These are phyloP conservation scores for Juglanconis oblonga DNA, from an alignment of 2,329 filamentous ascomycete species.

Conservation along the genomic window DNA sequence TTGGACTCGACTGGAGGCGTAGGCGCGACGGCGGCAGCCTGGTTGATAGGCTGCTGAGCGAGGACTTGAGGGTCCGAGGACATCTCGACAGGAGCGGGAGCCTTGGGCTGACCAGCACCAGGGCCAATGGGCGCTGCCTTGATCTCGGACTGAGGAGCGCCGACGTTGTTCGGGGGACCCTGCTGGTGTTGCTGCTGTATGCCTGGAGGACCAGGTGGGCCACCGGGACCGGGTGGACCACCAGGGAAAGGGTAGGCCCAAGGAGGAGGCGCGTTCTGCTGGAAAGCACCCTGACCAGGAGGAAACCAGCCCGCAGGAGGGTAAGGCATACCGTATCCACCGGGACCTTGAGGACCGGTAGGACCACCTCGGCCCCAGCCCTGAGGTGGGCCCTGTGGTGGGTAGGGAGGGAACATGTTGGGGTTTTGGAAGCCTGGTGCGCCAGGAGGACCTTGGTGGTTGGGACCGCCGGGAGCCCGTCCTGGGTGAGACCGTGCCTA, in stretches of 20 bases:
- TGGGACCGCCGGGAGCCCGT: constrained; percentile 14
- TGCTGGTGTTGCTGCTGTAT: constrained; percentile 29
- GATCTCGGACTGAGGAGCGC: constrained; percentile 25
- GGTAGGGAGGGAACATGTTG: constrained; percentile 25
- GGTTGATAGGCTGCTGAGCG: constrained; percentile 44
- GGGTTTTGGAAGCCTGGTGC: constrained; percentile 26
- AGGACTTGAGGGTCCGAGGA: constrained; percentile 53
- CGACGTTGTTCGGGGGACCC: constrained; percentile 14
- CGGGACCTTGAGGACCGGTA: constrained; percentile 31
- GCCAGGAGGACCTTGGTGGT: constrained; percentile 21
- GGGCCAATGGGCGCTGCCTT: constrained; percentile 54
- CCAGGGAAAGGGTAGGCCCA: constrained; percentile 62
- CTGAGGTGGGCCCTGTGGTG: constrained; percentile 25
- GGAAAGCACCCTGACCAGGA: constrained; percentile 71
- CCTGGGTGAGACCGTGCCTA: constrained; percentile 39
- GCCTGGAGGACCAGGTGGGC: constrained; percentile 25
- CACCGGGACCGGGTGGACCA: constrained; percentile 34
- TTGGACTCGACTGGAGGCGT: constrained; percentile 68
- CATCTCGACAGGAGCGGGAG: constrained; percentile 36
- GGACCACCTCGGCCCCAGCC: constrained; percentile 30
- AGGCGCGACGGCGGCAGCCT: constrained; percentile 43
- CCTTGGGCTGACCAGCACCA: constrained; percentile 45
- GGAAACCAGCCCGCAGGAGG: constrained; percentile 76
- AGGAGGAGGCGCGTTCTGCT: constrained; percentile 59
- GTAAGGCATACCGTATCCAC: constrained; percentile 65